Conservation (phyloP, 2,329 filamentous ascomycete genomes). For the Ophiobolus disseminans region DNA sequence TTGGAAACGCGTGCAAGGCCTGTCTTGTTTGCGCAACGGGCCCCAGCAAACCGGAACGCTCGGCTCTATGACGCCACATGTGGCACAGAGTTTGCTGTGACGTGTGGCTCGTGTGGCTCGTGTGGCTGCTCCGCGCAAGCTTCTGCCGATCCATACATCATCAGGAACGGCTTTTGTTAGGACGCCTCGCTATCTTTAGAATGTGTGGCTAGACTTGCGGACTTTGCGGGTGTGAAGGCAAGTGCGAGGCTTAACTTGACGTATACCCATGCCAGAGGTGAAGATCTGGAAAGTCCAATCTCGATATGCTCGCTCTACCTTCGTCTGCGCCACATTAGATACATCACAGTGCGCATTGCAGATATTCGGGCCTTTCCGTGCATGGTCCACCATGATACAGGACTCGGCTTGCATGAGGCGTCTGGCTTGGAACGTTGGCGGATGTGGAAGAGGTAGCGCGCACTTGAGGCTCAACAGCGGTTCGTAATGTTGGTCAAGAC, state of each 20-base stretch:
- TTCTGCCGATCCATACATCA: slow-evolving; percentile 16
- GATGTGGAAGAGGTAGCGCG: background rate
- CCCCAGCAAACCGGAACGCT: slow-evolving; percentile 7
- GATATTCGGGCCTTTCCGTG: background rate
- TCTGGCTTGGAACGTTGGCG: background rate
- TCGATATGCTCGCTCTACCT: background rate
- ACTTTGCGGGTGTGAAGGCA: background rate
- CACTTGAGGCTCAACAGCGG: background rate
- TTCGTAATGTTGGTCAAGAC: too few relatives aligned
- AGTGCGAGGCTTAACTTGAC: slow-evolving; percentile 2
- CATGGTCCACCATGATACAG: background rate
- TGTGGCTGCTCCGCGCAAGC: slow-evolving; percentile 14
- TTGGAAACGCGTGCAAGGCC: slow-evolving; percentile 1
- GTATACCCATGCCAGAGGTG: background rate
- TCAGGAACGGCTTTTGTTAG: slow-evolving; percentile 8
- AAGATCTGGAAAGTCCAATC: background rate
- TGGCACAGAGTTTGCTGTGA: too few relatives aligned
- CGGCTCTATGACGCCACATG: slow-evolving; percentile 12
- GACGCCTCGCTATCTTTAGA: slow-evolving; percentile 9
- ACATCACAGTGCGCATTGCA: background rate
- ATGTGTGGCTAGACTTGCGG: slow-evolving; percentile 1
- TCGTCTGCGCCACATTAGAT: background rate
- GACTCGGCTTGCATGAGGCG: background rate
- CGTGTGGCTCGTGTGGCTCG: too few relatives aligned
- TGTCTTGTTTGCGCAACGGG: background rate